Percentiles rank a stretch among this genome's conserved stretches.
Conservation (phyloP, 805 yeast genomes). For the Cyberlindnera maritima region DNA sequence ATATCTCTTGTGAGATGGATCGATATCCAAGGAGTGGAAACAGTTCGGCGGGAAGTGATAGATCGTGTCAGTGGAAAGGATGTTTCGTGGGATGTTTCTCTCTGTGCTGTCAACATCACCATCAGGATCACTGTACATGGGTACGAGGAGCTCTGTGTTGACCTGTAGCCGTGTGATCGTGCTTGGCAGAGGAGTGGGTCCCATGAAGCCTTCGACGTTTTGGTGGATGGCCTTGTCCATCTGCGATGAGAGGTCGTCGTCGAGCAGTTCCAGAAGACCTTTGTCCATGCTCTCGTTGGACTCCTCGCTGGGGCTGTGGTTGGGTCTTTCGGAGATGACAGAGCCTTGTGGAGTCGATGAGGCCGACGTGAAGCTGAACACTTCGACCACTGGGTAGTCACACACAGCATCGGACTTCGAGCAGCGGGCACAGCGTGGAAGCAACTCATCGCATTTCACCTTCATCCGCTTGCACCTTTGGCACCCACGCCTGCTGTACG, state of each 20-base stretch:
- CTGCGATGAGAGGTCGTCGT: slow-evolving; percentile 20
- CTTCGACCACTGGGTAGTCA: slow-evolving; percentile 2
- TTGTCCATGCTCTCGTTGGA: slow-evolving; percentile 6
- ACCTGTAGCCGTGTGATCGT: slow-evolving; percentile 12
- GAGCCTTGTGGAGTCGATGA: not conserved
- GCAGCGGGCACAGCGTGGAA: slow-evolving; percentile 19
- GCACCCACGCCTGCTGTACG: slow-evolving; percentile 36
- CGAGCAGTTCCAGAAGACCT: slow-evolving; percentile 19
- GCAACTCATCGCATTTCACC: slow-evolving; percentile 31
- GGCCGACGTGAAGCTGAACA: not conserved
- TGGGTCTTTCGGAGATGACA: not conserved
- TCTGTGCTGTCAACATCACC: not conserved
- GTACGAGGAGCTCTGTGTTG: not conserved
- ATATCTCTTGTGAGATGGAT: slow-evolving; percentile 20
- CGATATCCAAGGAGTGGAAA: slow-evolving; percentile 15
- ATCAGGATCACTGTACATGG: slow-evolving; percentile 2
- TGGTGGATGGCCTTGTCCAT: slow-evolving; percentile 20
- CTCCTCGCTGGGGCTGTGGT: not conserved
- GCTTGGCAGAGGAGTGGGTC: slow-evolving; percentile 7
- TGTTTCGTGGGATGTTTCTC: not conserved
- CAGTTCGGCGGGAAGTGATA: slow-evolving; percentile 18
- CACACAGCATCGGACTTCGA: slow-evolving; percentile 7
- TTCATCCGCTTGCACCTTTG: slow-evolving; percentile 42
- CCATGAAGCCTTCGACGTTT: slow-evolving; percentile 3
- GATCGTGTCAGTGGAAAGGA: slow-evolving; percentile 13